Base-by-base conservation (phyloP, 495 filamentous ascomycete genomes). In the Aspergillus baeticus region DNA sequence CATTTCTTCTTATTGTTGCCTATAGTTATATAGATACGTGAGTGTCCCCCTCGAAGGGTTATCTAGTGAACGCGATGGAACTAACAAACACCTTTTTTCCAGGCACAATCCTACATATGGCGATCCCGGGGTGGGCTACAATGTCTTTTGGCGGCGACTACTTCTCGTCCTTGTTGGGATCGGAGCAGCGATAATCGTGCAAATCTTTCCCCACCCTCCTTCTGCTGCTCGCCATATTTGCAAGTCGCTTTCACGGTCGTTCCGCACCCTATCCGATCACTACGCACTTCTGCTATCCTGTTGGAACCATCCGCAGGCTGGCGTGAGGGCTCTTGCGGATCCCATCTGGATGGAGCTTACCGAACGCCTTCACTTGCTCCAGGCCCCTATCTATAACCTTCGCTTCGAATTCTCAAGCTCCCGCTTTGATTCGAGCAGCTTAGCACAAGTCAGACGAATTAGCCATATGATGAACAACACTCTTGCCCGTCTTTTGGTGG, bases 241-340 rank as follows among this genome's bases (percentile, higher is more conserved):
- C 66, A 74, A 72, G 17, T 66, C 69, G 0, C 64, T 79, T 5
- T 74, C 76, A 0, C 66, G 69, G 14, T 54, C 63, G 14, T 58
- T 79, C 17, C 68, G 73, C 15, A 62, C 67, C 2, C 38, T 77
- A 4, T 73, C 73, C 0, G 74, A 77, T 48, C 73, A 77, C 47
- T 78, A 78, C 51, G 76, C 76, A 14, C 62, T 78, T 2, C 65
- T 78, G 17, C 62, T 78, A 7, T 74, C 76, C 14, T 71, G 67
- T 50, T 76, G 74, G 73, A 63, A 62, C 23, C 64, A 55, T 2
- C 21, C 51, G 0, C 52, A 44, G 6, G 34, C 64, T 4, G 67
- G 67, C 38, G 68, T 69, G 14, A 48, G 58, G 11, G 37, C 64
- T 3, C 57, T 66, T 14, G 69, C 71, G 3, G 68, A 73, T 35